A percentile compares a stretch with the other conserved stretches of the same genome.
Conservation (phyloP, 495 filamentous ascomycete species). For the Penicillium bovifimosum region DNA sequence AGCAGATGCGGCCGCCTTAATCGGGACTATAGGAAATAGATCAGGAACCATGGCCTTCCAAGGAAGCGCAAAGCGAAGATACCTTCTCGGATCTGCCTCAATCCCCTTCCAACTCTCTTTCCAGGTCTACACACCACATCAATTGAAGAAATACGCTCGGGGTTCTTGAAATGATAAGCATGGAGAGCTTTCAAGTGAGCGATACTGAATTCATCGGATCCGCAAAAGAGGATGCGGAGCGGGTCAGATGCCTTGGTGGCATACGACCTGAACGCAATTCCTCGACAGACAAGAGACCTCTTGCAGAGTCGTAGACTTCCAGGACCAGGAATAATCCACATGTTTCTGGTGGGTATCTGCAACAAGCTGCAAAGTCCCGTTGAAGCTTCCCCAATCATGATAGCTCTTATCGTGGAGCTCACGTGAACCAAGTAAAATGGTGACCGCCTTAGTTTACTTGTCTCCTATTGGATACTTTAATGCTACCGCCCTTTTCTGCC, state of each 20-base stretch:
- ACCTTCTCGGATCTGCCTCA: conserved; percentile 70
- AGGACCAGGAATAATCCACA: conserved; percentile 5
- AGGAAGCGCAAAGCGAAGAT: background rate
- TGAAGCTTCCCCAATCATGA: conserved; percentile 9
- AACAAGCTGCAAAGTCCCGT: background rate
- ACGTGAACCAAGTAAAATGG: conserved; percentile 18
- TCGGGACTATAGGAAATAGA: conserved; percentile 54
- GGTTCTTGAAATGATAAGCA: conserved; percentile 48
- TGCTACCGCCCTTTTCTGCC: too few relatives aligned
- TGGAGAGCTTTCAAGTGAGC: conserved; percentile 69
- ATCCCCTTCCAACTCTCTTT: conserved; percentile 67
- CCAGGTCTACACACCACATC: conserved; percentile 80
- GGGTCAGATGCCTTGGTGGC: conserved; percentile 48
- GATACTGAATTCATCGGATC: conserved; percentile 88
- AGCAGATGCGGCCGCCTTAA: conserved; percentile 57
- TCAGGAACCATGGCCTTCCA: conserved; percentile 6
- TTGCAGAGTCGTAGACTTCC: conserved; percentile 16
- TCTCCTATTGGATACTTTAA: too few relatives aligned
- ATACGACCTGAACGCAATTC: conserved; percentile 20
- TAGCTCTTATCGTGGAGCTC: conserved; percentile 27
- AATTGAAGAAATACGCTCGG: conserved; percentile 65
- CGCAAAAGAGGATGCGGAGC: conserved; percentile 90
- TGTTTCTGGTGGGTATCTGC: background rate
- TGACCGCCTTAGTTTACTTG: too few relatives aligned
- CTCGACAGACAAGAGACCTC: conserved; percentile 1